Base-by-base conservation (phyloP, 2,329 filamentous ascomycete species). In the Phaeomoniella chlamydospora region DNA sequence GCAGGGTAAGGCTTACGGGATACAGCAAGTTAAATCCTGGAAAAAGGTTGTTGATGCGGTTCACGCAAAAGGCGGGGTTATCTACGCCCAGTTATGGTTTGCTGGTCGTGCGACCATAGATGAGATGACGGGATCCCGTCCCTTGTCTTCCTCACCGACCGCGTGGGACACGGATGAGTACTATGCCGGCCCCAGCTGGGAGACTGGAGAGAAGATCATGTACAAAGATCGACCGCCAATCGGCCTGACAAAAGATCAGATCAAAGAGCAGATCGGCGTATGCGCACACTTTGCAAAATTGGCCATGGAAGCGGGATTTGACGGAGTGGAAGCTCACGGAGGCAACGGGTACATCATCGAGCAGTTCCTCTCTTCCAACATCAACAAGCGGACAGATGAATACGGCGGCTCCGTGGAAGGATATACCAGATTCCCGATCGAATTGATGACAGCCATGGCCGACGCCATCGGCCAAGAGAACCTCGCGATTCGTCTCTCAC, bases 261-360 rank as follows among this genome's bases (percentile, higher is more conserved):
- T 68, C 42, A 49, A 58, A 37, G 43, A 47, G 19, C 62, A 59
- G 3, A 60, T 65, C 18, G 41, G 45, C 1, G 62, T 66, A 42
- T 68, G 62, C 43, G 62, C 57, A 37, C 39, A 42, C 3, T 62
- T 63, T 1, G 64, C 65, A 2, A 53, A 54, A 41, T 66, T 51
- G 45, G 72, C 72, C 1, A 59, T 77, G 16, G 62, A 67, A 32
- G 64, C 61, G 36, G 71, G 71, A 0, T 74, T 70, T 31, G 66
- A 70, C 40, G 66, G 65, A 1, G 59, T 70, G 2, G 66, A 70
- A 41, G 49, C 70, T 11, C 66, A 70, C 41, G 53, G 50, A 2
- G 62, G 50, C 3, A 69, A 70, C 39, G 67, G 65, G 2, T 70
- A 70, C 38, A 53, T 72, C 3, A 56, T 64, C 0, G 67, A 72